These are phyloP conservation scores for Herpotrichia juniperi DNA, from an alignment of 2,329 filamentous ascomycete genomes.

Conservation along the genomic window DNA sequence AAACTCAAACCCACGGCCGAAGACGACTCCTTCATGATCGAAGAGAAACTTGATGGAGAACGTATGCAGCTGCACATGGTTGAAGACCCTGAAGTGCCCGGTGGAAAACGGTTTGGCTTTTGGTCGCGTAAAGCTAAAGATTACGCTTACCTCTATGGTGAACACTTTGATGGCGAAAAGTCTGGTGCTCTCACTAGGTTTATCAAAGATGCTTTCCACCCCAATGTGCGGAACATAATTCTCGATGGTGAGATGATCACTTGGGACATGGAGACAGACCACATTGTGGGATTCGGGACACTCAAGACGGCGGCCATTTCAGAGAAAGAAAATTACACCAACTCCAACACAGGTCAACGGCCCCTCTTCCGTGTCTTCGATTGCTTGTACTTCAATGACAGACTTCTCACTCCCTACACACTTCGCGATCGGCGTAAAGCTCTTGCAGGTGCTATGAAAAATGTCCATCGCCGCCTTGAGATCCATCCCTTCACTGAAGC, in stretches of 20 bases:
- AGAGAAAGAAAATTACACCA: conserved; percentile 75
- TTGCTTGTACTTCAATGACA: conserved; percentile 85
- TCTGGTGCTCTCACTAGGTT: conserved; percentile 81
- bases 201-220: conserved; percentile 75
- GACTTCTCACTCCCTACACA: conserved; percentile 79
- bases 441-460: conserved; percentile 71
- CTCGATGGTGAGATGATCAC: conserved; percentile 99
- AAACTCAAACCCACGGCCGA: conserved; percentile 70
- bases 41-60: conserved; percentile 97
- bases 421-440: conserved; percentile 80
- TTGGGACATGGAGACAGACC: conserved; percentile 87
- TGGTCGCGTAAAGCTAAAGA: conserved; percentile 98
- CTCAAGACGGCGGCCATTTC: conserved; percentile 88
- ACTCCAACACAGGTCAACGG: conserved; percentile 63
- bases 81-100: conserved; percentile 69
- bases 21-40: conserved; percentile 88
- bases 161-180: conserved; percentile 70
- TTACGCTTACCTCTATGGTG: conserved; percentile 92
- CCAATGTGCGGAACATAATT: conserved; percentile 82
- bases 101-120: conserved; percentile 78
- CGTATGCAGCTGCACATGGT: conserved; percentile 96
- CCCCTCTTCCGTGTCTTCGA: conserved; percentile 90
- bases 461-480: conserved; percentile 78
- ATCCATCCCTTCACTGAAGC: conserved; percentile 76
- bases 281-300: conserved; percentile 87